Evolutionary conservation across 331 rosid species (phyloP), one percentile per base, ranked within the genome.

Genomic region (Arachis monticola): DNA sequence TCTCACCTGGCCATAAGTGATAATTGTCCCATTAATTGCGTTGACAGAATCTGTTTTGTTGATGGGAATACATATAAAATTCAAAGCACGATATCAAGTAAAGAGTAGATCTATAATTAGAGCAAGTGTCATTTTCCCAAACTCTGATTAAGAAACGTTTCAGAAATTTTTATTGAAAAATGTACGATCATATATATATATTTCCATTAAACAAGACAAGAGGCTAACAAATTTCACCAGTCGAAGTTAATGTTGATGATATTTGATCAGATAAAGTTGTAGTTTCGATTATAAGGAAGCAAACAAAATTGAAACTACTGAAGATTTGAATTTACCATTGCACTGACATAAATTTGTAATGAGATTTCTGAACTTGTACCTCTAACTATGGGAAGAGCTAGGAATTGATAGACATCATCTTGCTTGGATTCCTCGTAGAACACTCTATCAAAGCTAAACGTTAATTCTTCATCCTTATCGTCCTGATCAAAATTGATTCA

Each of bases 1-100:
- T 68, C 78, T 68, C 77, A 92, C 97, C 91, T 90, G 97, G 72
- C 97, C 97, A 72, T 88, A 92, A 66, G 94, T 87, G 80, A 92
- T 85, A 32, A 92, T 72, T 17, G 97, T 88, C 77, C 96, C 97
- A 53, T 92, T 88, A 40, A 84, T 77, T 72, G 83, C 94, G 78
- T 83, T 85, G 69, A 75, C 79, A 62, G 89, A 94, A 85, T 90
- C 97, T 88, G 86, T 59, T 65, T 77, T 83, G 78, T 46, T n/a
- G 27, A 62, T 53, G 70, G 72, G 57, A 77, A 63, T 65, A 55
- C 59, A 75, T 6, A 65, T 53, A 60, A 73, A 69, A 66, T 27
- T 30, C 60, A 80, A 67, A 74, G 65, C 78, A 68, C 27, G 77
- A 47, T 45, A 55, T 67, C 73, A 41, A 56, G 48, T 32, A 27